Conservation (phyloP, 1,284 basidiomycete genomes). For the Ceratobasidium sp. region DNA sequence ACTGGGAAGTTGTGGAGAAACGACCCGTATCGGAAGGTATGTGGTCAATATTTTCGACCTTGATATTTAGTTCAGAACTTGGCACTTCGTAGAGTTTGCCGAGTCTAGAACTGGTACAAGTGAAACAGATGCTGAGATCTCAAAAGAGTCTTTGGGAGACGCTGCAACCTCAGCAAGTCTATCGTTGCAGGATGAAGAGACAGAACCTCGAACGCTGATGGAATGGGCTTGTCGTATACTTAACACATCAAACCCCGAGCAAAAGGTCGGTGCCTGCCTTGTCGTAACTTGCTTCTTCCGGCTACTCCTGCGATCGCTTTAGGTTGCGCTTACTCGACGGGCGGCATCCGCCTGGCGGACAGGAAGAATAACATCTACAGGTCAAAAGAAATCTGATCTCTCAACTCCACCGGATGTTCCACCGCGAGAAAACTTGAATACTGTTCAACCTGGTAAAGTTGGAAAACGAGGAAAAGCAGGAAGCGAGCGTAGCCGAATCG, state of each 20-base stretch:
- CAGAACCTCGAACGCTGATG: constrained; percentile 71
- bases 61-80: no score
- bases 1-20: constrained; percentile 81
- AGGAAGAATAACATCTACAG: constrained; percentile 76
- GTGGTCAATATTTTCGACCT: constrained; percentile 46
- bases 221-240: constrained; percentile 83
- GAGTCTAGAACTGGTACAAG: constrained; percentile 64
- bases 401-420: constrained; percentile 78
- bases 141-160: no score
- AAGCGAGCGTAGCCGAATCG: constrained; percentile 73
- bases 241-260: constrained; percentile 76
- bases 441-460: constrained; percentile 74
- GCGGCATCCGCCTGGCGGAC: constrained; percentile 79
- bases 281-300: not conserved
- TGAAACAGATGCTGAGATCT: constrained; percentile 16
- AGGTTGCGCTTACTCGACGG: constrained; percentile 77
- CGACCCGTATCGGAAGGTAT: constrained; percentile 86
- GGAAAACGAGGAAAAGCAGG: constrained; percentile 70
- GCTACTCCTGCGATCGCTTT: not conserved
- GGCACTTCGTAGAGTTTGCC: constrained; percentile 58
- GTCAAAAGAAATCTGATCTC: constrained; percentile 67
- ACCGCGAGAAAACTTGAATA: constrained; percentile 71
- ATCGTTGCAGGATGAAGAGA: constrained; percentile 29
- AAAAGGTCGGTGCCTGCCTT: no score
- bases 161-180: not conserved